Evolutionary conservation across 2,329 filamentous ascomycete species (phyloP), one percentile per base, ranked within the genome.

Genomic region (Ophiostoma montium): DNA sequence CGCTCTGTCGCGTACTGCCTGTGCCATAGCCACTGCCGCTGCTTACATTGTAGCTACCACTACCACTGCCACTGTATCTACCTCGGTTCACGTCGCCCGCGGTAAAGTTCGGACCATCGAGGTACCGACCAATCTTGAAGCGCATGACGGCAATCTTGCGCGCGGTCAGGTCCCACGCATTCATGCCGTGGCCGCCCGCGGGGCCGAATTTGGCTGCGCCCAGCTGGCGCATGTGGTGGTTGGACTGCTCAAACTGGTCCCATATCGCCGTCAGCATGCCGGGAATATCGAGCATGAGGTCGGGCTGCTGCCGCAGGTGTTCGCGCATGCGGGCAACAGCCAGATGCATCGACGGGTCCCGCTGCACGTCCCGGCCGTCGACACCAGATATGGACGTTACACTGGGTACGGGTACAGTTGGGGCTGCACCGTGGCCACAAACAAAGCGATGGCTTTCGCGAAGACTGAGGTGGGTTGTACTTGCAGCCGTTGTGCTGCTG

Each of bases 111-210:
- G 35, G 12, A 9, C 50, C 53, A 12, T 73, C 70, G 0, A 68
- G 64, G 67, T 69, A 74, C 15, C 65, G 62, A 46, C 70, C 68
- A 0, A 75, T 54, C 52, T 72, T 73, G 3, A 65, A 60, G 7
- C 65, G 65, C 0, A 68, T 68, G 32, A 74, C 67, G 18, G 65
- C 62, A 1, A 75, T 59, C 41, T 74, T 73, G 35, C 67, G 63
- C 0, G 70, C 67, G 0, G 67, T 68, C 53, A 74, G 59, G 6
- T 68, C 69, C 71, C 71, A 75, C 0, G 72, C 56, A 43, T 70
- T 71, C 47, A 67, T 67, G 48, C 62, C 62, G 0, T 56, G 57
- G n/a, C 59, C 65, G 0, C 58, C 62, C 44, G 48, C 44, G 49
- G 55, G 51, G 35, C 54, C 54, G 19, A 50, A 54, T 33, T 52